phyloP scores from a whole-genome alignment of 2,329 filamentous ascomycete species.

The Aspergillus felis region DNA sequence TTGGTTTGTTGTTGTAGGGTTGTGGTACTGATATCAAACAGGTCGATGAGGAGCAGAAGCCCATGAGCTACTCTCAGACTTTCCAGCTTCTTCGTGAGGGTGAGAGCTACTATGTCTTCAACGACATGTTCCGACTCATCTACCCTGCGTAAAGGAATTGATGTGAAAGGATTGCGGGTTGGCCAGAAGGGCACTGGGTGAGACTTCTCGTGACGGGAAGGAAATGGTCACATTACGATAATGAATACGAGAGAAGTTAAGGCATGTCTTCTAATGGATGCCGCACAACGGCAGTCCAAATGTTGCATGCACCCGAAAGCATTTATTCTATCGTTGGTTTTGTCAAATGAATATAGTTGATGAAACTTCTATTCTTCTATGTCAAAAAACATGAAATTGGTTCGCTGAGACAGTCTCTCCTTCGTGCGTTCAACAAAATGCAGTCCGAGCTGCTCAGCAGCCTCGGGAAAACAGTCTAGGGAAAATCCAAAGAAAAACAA shows the following conservation, averaged over 20 bases:
- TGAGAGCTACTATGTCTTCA: conserved; percentile 75
- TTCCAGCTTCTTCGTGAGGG: conserved; percentile 77
- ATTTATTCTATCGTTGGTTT: not conserved
- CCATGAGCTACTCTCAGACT: conserved; percentile 85
- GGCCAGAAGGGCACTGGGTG: not conserved
- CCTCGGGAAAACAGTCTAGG: not conserved
- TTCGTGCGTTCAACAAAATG: not conserved
- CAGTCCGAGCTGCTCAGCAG: not conserved
- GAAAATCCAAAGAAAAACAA: not conserved
- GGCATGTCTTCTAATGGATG: not conserved
- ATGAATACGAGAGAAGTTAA: conserved; percentile 9
- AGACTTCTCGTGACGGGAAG: not conserved
- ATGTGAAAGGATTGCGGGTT: not conserved
- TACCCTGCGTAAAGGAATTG: conserved; percentile 43
- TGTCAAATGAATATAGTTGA: not conserved
- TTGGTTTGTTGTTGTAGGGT: not conserved
- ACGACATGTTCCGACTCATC: conserved; percentile 92
- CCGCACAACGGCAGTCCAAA: not conserved
- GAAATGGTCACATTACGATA: conserved; percentile 8
- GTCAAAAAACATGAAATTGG: not conserved
- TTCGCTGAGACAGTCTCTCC: not conserved
- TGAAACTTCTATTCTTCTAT: not conserved
- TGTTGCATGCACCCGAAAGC: not conserved
- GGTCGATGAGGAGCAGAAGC: conserved; percentile 80
- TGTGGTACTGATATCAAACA: conserved; percentile 33